Percentiles rank a stretch among this genome's conserved stretches.
Evolutionary conservation across 768 basidiomycete genomes (phyloP).

Genomic region (Rhodosporidiobolus odoratus): DNA sequence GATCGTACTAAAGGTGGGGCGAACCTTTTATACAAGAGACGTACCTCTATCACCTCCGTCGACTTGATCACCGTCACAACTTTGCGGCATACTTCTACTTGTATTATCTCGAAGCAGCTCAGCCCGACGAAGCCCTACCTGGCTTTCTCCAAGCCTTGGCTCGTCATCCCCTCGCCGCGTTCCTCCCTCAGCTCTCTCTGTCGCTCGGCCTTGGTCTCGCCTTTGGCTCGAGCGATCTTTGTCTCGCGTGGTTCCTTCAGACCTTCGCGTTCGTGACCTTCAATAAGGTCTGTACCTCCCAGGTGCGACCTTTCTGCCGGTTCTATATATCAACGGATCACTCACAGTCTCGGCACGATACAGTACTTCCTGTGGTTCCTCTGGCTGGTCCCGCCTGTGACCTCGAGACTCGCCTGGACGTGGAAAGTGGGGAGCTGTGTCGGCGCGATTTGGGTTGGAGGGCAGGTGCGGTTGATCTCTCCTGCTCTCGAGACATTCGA

Average conservation of each 20-base stretch:
- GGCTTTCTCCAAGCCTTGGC: neutral
- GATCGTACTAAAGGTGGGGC: constrained; percentile 67
- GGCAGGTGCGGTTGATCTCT: neutral
- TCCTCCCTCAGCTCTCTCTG: constrained; percentile 48
- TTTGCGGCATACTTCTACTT: constrained; percentile 97
- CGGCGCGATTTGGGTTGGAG: constrained; percentile 36
- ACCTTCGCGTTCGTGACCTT: constrained; percentile 87
- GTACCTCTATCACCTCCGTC: constrained; percentile 83
- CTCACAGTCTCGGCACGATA: neutral
- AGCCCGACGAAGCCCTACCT: neutral
- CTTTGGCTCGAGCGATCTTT: constrained; percentile 62
- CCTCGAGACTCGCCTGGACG: constrained; percentile 55
- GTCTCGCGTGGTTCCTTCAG: constrained; percentile 85
- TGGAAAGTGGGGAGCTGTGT: constrained; percentile 45
- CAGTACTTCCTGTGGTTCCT: constrained; percentile 98
- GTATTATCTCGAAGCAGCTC: constrained; percentile 62
- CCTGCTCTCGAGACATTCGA: too few species aligned
- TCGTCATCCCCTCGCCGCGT: constrained; percentile 35
- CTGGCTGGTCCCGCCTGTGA: constrained; percentile 73
- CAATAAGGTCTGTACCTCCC: constrained; percentile 98
- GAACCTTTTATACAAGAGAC: constrained; percentile 84
- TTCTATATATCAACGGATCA: neutral
- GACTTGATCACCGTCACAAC: constrained; percentile 95
- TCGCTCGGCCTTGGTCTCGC: constrained; percentile 67
- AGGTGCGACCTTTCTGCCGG: constrained; percentile 52